Base-by-base conservation (phyloP, 2,329 filamentous ascomycete species). In the Epichloe baconii region DNA sequence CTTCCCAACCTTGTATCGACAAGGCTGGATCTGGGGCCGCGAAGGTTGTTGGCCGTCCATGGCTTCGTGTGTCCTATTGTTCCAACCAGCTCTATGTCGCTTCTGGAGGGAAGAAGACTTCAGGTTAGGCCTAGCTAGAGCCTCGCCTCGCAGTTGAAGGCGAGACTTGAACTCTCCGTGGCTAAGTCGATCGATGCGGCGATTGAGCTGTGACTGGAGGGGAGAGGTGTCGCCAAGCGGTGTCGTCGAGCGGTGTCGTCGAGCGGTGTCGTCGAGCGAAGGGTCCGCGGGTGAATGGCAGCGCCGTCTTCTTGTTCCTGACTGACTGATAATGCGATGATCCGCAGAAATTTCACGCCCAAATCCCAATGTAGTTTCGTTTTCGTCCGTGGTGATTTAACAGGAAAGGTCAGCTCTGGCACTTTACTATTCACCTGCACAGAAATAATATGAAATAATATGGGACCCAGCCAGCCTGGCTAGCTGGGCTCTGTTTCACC, bases 1-100 rank as follows among this genome's bases (percentile, higher is more conserved):
- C 77, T 98, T 98, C 57, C 93, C 93, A 6, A 95, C 95, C 74
- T 97, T 98, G 77, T 98, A 98, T 59, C 90, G 82, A 68, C 91
- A 98, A 61, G 93, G 90, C 71, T 97, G 90, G 56, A 97, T 81
- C 67, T 89, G 83, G 3, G 83, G 78, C 47, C 57, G 61, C 52
- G 55, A 57, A 48, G 61, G 64, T 48, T 59, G 61, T 54, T 60
- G 59, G 48, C 52, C 61, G 38, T 59, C 60, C 61, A 62, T 63
- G 19, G 21, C 42, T 40, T 45, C 26, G n/a, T 26, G 21, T 31
- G 41, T 15, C 15, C 12, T 41, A 10, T 31, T 41, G 38, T 47
- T 23, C 23, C 36, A 10, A 40, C 15, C 12, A 21, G 23, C 26
- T n/a, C 12, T 40, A 17, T 40, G 35, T 38, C 14, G 21, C 17